These are phyloP conservation scores for Daldinia sp. DNA, from an alignment of 2,329 filamentous ascomycete genomes.

Conservation along the genomic window DNA sequence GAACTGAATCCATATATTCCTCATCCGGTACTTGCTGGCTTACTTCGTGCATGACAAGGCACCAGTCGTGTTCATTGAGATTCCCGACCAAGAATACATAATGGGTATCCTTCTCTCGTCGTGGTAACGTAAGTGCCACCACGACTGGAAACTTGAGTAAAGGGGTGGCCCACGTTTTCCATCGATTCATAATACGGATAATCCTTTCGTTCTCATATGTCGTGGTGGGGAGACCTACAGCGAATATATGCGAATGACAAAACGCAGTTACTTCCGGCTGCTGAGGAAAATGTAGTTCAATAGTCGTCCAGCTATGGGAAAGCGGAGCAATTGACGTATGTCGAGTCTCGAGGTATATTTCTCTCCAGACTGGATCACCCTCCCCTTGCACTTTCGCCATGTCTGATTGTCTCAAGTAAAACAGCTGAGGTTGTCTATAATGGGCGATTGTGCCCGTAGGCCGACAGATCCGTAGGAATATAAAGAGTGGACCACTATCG, in stretches of 20 bases:
- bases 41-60: background rate
- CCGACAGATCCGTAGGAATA: background rate
- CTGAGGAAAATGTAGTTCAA: background rate
- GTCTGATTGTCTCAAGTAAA: background rate
- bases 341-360: background rate
- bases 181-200: background rate
- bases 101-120: background rate
- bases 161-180: background rate
- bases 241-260: background rate
- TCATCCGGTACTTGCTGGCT: background rate
- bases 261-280: background rate
- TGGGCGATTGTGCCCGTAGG: background rate
- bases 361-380: background rate
- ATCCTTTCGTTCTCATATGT: background rate
- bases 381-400: background rate
- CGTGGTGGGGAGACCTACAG: background rate
- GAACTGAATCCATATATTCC: background rate
- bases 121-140: background rate
- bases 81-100: background rate
- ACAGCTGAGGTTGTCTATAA: background rate
- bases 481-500: background rate
- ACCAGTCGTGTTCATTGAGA: background rate
- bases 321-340: background rate
- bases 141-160: background rate
- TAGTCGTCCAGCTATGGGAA: background rate